A percentile compares a stretch with the other conserved stretches of the same genome.
phyloP scores from a whole-genome alignment of 2,329 filamentous ascomycete genomes.

The Aaosphaeria pasadenensis region DNA sequence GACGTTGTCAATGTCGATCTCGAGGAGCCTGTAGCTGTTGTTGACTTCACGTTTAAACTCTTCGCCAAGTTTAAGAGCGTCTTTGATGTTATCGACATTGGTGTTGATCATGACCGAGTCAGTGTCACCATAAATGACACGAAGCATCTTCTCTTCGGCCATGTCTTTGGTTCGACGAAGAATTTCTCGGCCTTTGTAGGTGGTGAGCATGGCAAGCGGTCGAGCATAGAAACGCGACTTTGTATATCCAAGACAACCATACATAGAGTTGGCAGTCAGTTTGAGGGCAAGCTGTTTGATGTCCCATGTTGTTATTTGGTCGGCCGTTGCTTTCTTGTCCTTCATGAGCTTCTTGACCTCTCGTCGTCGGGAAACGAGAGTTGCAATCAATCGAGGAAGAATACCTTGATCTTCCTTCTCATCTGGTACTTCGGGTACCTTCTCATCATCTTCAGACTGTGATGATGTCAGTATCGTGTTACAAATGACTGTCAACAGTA shows the following conservation, averaged over 20 bases:
- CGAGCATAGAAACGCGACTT: slow-evolving; percentile 97
- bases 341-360: slow-evolving; percentile 98
- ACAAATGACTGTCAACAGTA: slow-evolving; percentile 6
- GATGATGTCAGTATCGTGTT: slow-evolving; percentile 14
- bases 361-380: slow-evolving; percentile 80
- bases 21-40: slow-evolving; percentile 83
- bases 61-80: slow-evolving; percentile 85
- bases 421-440: slow-evolving; percentile 79
- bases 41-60: slow-evolving; percentile 97
- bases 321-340: slow-evolving; percentile 77
- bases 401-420: slow-evolving; percentile 76
- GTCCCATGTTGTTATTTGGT: slow-evolving; percentile 92
- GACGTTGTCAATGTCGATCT: slow-evolving; percentile 97
- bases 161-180: slow-evolving; percentile 92
- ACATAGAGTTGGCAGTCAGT: slow-evolving; percentile 99
- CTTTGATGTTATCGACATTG: slow-evolving; percentile 88
- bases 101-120: slow-evolving; percentile 99
- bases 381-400: slow-evolving; percentile 85
- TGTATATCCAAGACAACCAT: slow-evolving; percentile 94
- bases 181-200: slow-evolving; percentile 97
- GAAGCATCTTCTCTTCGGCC: slow-evolving; percentile 83
- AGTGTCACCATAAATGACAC: slow-evolving; percentile 98
- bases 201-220: slow-evolving; percentile 91
- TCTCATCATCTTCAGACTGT: slow-evolving; percentile 75
- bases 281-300: slow-evolving; percentile 97